These are phyloP conservation scores for Fusarium subtropicale DNA, from an alignment of 2,329 filamentous ascomycete species.

Conservation along the genomic window DNA sequence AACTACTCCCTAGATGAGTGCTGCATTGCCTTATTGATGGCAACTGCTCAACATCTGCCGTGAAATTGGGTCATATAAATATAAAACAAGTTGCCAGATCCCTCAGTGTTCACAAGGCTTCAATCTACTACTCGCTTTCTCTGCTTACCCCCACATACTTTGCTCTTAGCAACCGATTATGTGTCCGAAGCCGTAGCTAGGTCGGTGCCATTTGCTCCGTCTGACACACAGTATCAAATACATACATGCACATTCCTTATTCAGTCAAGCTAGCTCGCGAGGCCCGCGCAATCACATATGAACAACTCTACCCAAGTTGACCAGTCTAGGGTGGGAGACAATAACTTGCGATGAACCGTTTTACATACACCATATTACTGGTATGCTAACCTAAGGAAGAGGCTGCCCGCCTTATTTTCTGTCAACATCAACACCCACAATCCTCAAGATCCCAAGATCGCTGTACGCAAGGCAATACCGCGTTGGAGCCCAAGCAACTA, in stretches of 20 bases:
- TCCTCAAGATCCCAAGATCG: slow-evolving; percentile 75
- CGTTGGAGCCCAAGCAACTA: slow-evolving; percentile 81
- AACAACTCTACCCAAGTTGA: neutral
- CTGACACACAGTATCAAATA: slow-evolving; percentile 35
- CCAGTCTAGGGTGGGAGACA: neutral
- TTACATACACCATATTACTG: neutral
- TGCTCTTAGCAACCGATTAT: neutral
- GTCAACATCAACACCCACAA: slow-evolving; percentile 70
- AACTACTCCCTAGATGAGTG: neutral
- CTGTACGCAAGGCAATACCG: slow-evolving; percentile 80
- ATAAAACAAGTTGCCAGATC: neutral
- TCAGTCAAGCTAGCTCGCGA: neutral
- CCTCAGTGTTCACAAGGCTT: neutral
- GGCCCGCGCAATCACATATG: neutral
- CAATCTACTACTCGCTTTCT: neutral
- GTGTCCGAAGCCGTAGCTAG: neutral
- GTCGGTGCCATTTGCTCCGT: slow-evolving; percentile 43
- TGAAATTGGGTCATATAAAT: no score
- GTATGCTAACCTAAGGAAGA: neutral
- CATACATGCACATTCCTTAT: neutral
- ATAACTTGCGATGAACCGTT: neutral
- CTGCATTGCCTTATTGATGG: neutral
- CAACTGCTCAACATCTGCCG: neutral
- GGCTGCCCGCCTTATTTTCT: slow-evolving; percentile 48
- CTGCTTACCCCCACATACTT: neutral